A percentile compares a stretch with the other conserved stretches of the same genome.
These are phyloP conservation scores for Euphrasia arctica DNA, from an alignment of 305 asterid genomes.

Conservation along the genomic window DNA sequence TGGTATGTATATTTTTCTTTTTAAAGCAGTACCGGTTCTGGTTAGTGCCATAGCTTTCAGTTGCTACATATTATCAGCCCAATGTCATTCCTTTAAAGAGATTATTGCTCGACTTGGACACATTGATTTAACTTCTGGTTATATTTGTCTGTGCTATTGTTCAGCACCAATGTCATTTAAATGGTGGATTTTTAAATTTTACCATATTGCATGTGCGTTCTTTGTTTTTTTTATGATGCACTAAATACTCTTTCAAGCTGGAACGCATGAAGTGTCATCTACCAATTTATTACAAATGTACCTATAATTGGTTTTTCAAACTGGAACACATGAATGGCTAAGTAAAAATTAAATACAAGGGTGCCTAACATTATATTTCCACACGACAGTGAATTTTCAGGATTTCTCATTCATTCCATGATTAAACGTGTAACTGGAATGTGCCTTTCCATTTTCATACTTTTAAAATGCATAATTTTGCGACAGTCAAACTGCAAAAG, in stretches of 20 bases:
- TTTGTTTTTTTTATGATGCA: not conserved
- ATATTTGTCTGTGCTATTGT: not conserved
- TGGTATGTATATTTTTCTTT: constrained; percentile 45
- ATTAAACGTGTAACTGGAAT: not conserved
- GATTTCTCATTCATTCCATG: too few relatives aligned
- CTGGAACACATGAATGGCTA: not conserved
- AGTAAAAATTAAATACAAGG: too few relatives aligned
- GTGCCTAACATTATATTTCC: too few relatives aligned
- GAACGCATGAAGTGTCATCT: too few relatives aligned
- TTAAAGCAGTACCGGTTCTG: not conserved
- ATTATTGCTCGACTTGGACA: not conserved
- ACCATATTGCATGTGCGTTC: not conserved
- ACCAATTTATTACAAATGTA: too few relatives aligned
- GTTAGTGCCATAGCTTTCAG: constrained; percentile 16
- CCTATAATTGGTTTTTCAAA: too few relatives aligned
- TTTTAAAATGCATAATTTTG: not conserved
- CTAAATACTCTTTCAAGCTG: too few relatives aligned
- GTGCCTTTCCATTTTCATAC: not conserved
- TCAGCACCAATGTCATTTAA: not conserved
- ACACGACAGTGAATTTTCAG: too few relatives aligned
- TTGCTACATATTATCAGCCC: constrained; percentile 16
- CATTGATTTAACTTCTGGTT: not conserved
- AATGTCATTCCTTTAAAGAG: not conserved
- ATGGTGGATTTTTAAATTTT: constrained; percentile 1
- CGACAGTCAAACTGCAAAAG: not conserved